A percentile compares a stretch with the other conserved stretches of the same genome.
These are phyloP conservation scores for Babesia ovis DNA, from an alignment of 169 alveolate species.

Conservation along the genomic window DNA sequence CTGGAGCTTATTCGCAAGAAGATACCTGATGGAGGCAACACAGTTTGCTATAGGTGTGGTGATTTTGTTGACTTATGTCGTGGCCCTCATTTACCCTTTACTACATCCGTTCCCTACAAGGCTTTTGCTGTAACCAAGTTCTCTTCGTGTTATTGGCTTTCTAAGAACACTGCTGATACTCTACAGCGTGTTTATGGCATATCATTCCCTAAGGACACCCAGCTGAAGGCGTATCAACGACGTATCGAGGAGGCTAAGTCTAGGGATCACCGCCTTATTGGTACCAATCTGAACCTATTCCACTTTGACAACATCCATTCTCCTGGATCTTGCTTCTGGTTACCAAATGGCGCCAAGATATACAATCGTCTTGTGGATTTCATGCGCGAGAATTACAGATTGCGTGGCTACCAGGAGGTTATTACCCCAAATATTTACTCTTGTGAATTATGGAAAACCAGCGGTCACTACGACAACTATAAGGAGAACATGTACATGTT, in stretches of 20 bases:
- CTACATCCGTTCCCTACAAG: conserved; percentile 86
- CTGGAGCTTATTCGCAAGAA: conserved; percentile 92
- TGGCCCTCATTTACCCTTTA: conserved; percentile 98
- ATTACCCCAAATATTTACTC: conserved; percentile 95
- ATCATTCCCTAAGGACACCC: conserved; percentile 94
- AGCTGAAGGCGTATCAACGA: conserved; percentile 90
- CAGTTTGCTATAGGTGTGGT: conserved; percentile 98
- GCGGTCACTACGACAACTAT: conserved; percentile 99
- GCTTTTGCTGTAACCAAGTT: conserved; percentile 93
- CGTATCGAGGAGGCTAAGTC: conserved; percentile 95
- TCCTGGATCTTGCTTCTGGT: conserved; percentile 93
- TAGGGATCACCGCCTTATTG: conserved; percentile 97
- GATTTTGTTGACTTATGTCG: conserved; percentile 97
- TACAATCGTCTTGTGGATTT: conserved; percentile 94
- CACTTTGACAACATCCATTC: conserved; percentile 91
- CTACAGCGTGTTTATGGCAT: conserved; percentile 99
- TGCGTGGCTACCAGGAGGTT: conserved; percentile 88
- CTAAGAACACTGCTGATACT: conserved; percentile 91
- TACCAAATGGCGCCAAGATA: conserved; percentile 95
- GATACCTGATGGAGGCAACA: conserved; percentile 92
- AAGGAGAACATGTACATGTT: conserved; percentile 87
- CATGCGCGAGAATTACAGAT: conserved; percentile 82
- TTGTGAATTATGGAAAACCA: conserved; percentile 93
- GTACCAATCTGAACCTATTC: conserved; percentile 91
- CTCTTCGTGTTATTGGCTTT: conserved; percentile 99